These are phyloP conservation scores for Tylopilus intermedius DNA, from an alignment of 768 basidiomycete genomes.

Conservation along the genomic window DNA sequence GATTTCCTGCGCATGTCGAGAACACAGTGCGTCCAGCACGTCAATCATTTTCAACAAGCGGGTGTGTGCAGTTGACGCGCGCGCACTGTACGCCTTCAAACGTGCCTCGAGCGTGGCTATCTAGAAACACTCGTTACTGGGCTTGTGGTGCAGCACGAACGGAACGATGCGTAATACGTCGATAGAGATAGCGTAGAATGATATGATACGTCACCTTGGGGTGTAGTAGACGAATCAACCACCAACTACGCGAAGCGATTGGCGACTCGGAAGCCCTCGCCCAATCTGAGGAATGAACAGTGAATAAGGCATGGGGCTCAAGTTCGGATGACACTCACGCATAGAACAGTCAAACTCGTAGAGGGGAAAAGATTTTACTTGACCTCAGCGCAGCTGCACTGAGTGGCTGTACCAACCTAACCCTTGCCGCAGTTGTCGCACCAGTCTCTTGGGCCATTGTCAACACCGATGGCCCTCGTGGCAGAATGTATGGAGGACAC, in stretches of 20 bases:
- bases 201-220: conserved; percentile 29
- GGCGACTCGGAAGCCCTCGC: conserved; percentile 33
- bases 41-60: conserved; percentile 49
- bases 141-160: conserved; percentile 48
- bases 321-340: conserved; percentile 18
- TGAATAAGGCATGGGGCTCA: conserved; percentile 3
- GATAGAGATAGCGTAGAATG: conserved; percentile 36
- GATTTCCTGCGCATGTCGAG: conserved; percentile 39
- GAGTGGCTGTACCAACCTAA: conserved; percentile 47
- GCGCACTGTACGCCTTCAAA: conserved; percentile 35
- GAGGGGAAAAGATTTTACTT: conserved; percentile 41
- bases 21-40: conserved; percentile 41
- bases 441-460: conserved; percentile 58
- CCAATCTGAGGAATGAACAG: conserved; percentile 25
- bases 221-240: conserved; percentile 34
- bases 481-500: conserved; percentile 37
- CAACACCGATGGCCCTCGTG: conserved; percentile 61
- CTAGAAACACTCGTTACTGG: conserved; percentile 55
- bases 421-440: conserved; percentile 74
- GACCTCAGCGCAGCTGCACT: conserved; percentile 62
- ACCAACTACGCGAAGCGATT: conserved; percentile 39
- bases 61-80: conserved; percentile 39
- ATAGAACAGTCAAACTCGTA: conserved; percentile 20
- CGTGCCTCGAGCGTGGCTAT: conserved; percentile 28
- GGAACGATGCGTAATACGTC: conserved; percentile 65